These are phyloP conservation scores for Zygosaccharomyces kombuchaensis DNA, from an alignment of 805 yeast genomes.

Conservation along the genomic window DNA sequence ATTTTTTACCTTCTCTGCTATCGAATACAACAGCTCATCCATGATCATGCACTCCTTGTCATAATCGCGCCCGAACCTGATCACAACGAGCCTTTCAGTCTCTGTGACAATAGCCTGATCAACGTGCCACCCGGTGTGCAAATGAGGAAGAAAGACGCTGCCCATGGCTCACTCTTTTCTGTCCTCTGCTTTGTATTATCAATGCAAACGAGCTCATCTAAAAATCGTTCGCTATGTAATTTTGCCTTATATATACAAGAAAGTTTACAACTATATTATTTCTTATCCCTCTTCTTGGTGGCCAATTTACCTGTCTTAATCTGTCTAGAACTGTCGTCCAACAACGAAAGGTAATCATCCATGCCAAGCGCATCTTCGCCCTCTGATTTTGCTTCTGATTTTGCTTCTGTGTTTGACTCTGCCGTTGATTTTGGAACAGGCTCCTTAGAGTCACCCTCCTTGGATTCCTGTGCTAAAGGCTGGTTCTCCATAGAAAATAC, in stretches of 20 bases:
- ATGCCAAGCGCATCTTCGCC: constrained; percentile 23
- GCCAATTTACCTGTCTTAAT: constrained; percentile 34
- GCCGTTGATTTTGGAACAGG: constrained; percentile 1
- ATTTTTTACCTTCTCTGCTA: constrained; percentile 79
- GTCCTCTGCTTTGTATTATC: neutral
- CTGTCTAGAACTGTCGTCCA: constrained; percentile 30
- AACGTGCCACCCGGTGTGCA: constrained; percentile 90
- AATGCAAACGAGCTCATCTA: neutral
- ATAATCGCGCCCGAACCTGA: constrained; percentile 80
- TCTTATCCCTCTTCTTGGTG: constrained; percentile 28
- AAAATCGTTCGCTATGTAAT: constrained; percentile 5
- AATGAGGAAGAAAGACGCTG: constrained; percentile 74
- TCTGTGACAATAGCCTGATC: constrained; percentile 96
- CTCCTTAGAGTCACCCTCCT: constrained; percentile 9
- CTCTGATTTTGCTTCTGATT: constrained; percentile 6
- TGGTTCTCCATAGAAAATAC: constrained; percentile 41
- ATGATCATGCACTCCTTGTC: constrained; percentile 79
- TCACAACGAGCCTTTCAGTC: constrained; percentile 79
- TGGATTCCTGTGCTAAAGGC: constrained; percentile 5
- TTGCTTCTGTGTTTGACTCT: constrained; percentile 6
- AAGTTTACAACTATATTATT: constrained; percentile 14
- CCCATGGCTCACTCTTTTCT: constrained; percentile 47
- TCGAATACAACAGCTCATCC: constrained; percentile 78
- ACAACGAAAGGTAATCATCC: constrained; percentile 33
- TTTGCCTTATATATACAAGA: constrained; percentile 8